Conservation (phyloP, 2,329 filamentous ascomycete species). For the Metarhizium album region DNA sequence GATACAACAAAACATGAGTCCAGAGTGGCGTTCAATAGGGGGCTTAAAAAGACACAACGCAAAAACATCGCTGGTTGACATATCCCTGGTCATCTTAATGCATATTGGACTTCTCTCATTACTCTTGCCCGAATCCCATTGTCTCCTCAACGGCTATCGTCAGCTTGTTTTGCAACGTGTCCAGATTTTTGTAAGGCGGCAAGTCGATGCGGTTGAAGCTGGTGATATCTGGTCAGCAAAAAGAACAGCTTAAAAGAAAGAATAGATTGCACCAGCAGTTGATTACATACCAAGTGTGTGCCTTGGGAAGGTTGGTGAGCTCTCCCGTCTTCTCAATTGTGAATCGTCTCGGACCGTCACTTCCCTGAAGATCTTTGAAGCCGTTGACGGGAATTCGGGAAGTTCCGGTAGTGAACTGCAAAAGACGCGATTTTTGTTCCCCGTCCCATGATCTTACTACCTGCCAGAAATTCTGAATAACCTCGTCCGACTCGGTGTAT, state of each 20-base stretch:
- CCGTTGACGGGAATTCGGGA: conserved; percentile 97
- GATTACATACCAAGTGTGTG: conserved; percentile 83
- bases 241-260: neutral
- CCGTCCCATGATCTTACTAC: conserved; percentile 94
- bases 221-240: neutral
- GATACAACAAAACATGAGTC: neutral
- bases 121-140: conserved; percentile 97
- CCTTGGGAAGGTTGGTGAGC: conserved; percentile 81
- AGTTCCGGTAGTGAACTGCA: conserved; percentile 96
- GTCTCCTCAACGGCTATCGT: conserved; percentile 98
- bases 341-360: conserved; percentile 87
- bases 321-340: conserved; percentile 98
- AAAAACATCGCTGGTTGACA: conserved; percentile 3
- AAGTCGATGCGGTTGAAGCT: conserved; percentile 97
- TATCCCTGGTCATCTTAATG: neutral
- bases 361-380: conserved; percentile 97
- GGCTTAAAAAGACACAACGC: neutral
- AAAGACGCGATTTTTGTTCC: conserved; percentile 89
- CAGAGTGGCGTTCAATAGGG: neutral
- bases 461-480: conserved; percentile 99
- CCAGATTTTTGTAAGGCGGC: conserved; percentile 82
- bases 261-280: no score
- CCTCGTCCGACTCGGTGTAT: conserved; percentile 94
- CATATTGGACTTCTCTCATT: conserved; percentile 22
- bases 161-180: conserved; percentile 77